Conservation (phyloP, 2,329 filamentous ascomycete genomes). For the Myriosclerotinia duriaeana region DNA sequence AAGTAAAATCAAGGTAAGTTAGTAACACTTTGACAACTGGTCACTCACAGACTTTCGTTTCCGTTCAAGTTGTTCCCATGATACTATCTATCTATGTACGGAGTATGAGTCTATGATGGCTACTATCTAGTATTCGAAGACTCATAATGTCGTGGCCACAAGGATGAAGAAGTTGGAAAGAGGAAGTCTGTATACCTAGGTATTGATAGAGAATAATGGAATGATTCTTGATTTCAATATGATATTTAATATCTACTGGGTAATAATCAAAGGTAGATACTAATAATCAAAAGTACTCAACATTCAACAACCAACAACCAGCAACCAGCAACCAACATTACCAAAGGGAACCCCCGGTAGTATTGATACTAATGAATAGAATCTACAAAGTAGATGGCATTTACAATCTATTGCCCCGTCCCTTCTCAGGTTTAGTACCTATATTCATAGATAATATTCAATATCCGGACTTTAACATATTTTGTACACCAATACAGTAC, state of each 20-base stretch:
- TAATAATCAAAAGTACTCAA: too few species aligned
- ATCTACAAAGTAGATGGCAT: not conserved
- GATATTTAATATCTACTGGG: too few species aligned
- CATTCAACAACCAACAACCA: not conserved
- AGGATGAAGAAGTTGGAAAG: not conserved
- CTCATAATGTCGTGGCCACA: not conserved
- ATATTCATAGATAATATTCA: not conserved
- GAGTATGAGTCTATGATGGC: too few species aligned
- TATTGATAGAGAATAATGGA: not conserved
- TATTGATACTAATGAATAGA: not conserved
- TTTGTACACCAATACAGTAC: not conserved
- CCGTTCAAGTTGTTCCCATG: conserved; percentile 4
- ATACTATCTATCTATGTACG: too few species aligned
- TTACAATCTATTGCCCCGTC: not conserved
- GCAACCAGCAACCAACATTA: not conserved
- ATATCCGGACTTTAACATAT: not conserved
- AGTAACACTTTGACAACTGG: not conserved
- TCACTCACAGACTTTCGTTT: not conserved
- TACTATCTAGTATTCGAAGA: not conserved
- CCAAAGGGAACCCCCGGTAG: not conserved
- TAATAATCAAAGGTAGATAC: too few species aligned
- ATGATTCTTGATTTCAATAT: not conserved
- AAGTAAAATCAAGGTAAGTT: not conserved
- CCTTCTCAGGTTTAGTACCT: not conserved
- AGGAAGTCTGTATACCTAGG: not conserved